Conservation (phyloP, 768 basidiomycete species). For the Cystofilobasidium ferigula region DNA sequence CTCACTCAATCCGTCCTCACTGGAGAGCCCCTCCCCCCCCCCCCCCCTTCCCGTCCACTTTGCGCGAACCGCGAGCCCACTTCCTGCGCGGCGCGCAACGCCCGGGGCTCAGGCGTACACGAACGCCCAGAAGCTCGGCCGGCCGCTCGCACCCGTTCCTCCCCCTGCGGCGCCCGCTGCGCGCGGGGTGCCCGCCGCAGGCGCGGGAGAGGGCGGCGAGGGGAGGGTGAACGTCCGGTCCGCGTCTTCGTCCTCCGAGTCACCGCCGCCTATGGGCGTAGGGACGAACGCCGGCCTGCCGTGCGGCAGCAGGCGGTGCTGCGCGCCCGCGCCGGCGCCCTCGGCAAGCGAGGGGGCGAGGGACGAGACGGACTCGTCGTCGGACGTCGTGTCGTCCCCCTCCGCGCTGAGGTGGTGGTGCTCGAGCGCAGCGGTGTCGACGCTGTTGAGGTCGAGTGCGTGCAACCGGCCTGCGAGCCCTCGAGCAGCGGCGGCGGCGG, state of each 20-base stretch:
- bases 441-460: not conserved
- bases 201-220: no score
- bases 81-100: no score
- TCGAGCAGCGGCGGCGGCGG: not conserved
- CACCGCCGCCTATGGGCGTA: not conserved
- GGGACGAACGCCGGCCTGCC: not conserved
- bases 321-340: not conserved
- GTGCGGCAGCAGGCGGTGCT: not conserved
- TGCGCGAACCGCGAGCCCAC: no score
- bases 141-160: no score
- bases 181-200: no score
- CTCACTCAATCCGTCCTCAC: no score
- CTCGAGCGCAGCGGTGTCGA: not conserved
- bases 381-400: conserved; percentile 18
- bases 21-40: no score
- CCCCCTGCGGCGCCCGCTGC: no score
- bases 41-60: no score
- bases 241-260: not conserved
- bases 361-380: conserved; percentile 23
- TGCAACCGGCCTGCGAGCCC: not conserved
- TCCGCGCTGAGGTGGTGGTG: not conserved
- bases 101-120: no score
- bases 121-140: no score
- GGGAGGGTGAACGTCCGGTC: conserved; percentile 12
- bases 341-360: conserved; percentile 13